These are phyloP conservation scores for Aspergillus sp. DNA, from an alignment of 2,329 filamentous ascomycete species.

Conservation along the genomic window DNA sequence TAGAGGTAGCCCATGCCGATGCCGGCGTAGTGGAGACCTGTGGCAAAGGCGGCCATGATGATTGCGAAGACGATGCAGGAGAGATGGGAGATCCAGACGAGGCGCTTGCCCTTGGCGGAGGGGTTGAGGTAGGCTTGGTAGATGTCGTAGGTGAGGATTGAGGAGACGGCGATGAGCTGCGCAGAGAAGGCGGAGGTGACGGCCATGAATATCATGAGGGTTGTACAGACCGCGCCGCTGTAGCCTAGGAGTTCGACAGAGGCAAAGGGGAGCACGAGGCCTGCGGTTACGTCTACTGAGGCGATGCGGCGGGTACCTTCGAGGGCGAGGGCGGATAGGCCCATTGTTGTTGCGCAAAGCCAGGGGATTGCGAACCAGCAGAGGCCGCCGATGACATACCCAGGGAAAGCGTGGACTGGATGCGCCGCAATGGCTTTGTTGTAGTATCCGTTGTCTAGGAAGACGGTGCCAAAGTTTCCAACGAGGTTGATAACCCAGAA, in stretches of 20 bases:
- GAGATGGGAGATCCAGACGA: slow-evolving; percentile 78
- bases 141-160: slow-evolving; percentile 84
- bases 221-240: slow-evolving; percentile 74
- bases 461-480: slow-evolving; percentile 64
- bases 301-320: slow-evolving; percentile 74
- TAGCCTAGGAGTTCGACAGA: slow-evolving; percentile 80
- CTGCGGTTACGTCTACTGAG: slow-evolving; percentile 73
- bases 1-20: slow-evolving; percentile 89
- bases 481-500: slow-evolving; percentile 92
- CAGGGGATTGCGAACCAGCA: slow-evolving; percentile 93
- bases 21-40: slow-evolving; percentile 70
- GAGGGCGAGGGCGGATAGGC: slow-evolving; percentile 75
- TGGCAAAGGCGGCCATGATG: slow-evolving; percentile 75
- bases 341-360: slow-evolving; percentile 86
- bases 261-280: slow-evolving; percentile 80
- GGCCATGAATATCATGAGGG: slow-evolving; percentile 85
- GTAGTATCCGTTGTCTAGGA: slow-evolving; percentile 83
- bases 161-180: slow-evolving; percentile 82
- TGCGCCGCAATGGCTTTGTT: slow-evolving; percentile 91
- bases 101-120: slow-evolving; percentile 67
- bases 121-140: slow-evolving; percentile 88
- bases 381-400: slow-evolving; percentile 82
- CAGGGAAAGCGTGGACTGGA: slow-evolving; percentile 80
- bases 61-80: slow-evolving; percentile 73
- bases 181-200: slow-evolving; percentile 82